phyloP scores from a whole-genome alignment of 1,284 basidiomycete species.

The Caloboletus firmus region DNA sequence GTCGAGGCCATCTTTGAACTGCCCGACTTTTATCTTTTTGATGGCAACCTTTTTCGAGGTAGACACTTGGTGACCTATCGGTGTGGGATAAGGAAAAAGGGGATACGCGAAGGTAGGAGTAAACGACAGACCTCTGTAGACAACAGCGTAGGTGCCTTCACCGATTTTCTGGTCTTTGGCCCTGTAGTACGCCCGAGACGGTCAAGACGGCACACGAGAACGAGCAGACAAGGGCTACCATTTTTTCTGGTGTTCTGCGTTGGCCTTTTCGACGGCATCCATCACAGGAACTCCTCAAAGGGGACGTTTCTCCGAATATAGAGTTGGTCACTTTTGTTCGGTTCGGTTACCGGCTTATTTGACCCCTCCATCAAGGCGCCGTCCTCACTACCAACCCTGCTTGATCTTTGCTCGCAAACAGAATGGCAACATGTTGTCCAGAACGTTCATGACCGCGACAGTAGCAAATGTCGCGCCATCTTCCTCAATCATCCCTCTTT shows the following conservation, averaged over 20 bases:
- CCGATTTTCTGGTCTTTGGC: slow-evolving; percentile 88
- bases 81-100: not conserved
- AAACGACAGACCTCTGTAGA: slow-evolving; percentile 78
- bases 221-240: slow-evolving; percentile 46
- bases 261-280: slow-evolving; percentile 78
- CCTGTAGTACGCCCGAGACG: slow-evolving; percentile 43
- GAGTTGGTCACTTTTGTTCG: not conserved
- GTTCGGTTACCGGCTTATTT: not conserved
- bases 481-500: slow-evolving; percentile 34
- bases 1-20: slow-evolving; percentile 97
- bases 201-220: slow-evolving; percentile 9
- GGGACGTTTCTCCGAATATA: slow-evolving; percentile 3
- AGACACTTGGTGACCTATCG: slow-evolving; percentile 62
- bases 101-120: not conserved
- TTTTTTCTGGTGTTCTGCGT: slow-evolving; percentile 64
- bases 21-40: slow-evolving; percentile 97
- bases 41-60: slow-evolving; percentile 86
- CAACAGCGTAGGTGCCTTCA: slow-evolving; percentile 97
- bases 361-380: not conserved
- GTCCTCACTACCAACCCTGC: not conserved
- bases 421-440: slow-evolving; percentile 31
- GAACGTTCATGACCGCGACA: slow-evolving; percentile 21
- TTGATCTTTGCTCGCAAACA: not conserved
- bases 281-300: slow-evolving; percentile 38
- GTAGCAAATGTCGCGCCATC: slow-evolving; percentile 6